phyloP scores from a whole-genome alignment of 352 stramenopile genomes.

The Phytophthora tentaculata region DNA sequence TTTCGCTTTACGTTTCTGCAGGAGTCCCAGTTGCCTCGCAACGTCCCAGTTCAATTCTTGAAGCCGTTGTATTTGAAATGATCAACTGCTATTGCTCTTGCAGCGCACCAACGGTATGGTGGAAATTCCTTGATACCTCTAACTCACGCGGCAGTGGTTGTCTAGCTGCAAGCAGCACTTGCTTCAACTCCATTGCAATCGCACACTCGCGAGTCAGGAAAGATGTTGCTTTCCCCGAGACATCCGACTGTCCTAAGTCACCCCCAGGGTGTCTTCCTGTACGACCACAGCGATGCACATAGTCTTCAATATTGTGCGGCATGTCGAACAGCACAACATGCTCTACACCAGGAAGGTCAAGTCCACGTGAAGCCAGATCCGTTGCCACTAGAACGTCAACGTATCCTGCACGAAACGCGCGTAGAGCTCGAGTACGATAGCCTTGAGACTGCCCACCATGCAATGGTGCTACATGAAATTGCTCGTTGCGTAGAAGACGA shows the following conservation, averaged over 20 bases:
- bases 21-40: constrained; percentile 13
- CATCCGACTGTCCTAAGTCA: constrained; percentile 32
- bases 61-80: not conserved
- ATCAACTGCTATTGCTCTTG: constrained; percentile 4
- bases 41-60: constrained; percentile 13
- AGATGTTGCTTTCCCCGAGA: constrained; percentile 44
- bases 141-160: constrained; percentile 60
- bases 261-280: constrained; percentile 52
- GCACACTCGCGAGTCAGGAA: constrained; percentile 65
- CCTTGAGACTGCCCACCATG: constrained; percentile 90
- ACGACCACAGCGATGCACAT: constrained; percentile 90
- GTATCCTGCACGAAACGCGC: constrained; percentile 53
- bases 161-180: constrained; percentile 49
- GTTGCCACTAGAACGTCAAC: constrained; percentile 91
- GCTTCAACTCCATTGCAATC: constrained; percentile 59
- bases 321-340: constrained; percentile 92
- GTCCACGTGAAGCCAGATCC: constrained; percentile 86
- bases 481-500: constrained; percentile 93
- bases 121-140: constrained; percentile 49
- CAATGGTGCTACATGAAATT: constrained; percentile 95
- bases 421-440: constrained; percentile 58
- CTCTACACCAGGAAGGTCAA: constrained; percentile 89
- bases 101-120: constrained; percentile 4
- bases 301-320: constrained; percentile 90
- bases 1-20: not conserved